Conservation (phyloP, 768 basidiomycete genomes). For the Russula emetica region DNA sequence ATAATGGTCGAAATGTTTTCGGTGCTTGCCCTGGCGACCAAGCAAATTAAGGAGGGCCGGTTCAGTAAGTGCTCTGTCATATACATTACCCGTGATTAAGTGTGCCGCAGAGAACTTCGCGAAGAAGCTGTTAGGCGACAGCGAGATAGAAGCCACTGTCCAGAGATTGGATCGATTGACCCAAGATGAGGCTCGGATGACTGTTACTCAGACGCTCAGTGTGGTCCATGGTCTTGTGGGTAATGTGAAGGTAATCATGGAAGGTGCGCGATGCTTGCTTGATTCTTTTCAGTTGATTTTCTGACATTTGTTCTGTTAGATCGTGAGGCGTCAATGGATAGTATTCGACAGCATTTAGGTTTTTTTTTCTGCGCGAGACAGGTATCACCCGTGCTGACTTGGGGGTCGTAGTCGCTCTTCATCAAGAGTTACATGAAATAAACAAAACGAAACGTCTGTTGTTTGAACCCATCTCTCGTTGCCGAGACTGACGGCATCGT, state of each 20-base stretch:
- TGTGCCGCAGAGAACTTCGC: background rate
- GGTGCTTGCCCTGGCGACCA: slow-evolving; percentile 3
- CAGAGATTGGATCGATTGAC: too few species aligned
- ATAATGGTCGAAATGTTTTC: slow-evolving; percentile 3
- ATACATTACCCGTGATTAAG: background rate
- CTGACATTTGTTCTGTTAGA: too few species aligned
- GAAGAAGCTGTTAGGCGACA: slow-evolving; percentile 4
- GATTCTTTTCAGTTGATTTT: too few species aligned
- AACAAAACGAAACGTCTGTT: background rate
- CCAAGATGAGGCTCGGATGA: too few species aligned
- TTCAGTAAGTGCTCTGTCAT: background rate
- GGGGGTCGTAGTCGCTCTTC: too few species aligned
- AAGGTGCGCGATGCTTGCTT: too few species aligned
- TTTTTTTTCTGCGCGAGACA: too few species aligned
- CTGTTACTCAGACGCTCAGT: too few species aligned
- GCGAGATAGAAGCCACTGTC: background rate
- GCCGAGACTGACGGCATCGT: background rate
- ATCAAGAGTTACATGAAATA: too few species aligned
- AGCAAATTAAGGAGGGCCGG: slow-evolving; percentile 5
- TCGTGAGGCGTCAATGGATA: background rate
- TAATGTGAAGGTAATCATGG: too few species aligned
- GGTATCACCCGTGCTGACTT: too few species aligned
- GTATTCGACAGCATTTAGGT: background rate
- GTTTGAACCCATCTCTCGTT: background rate
- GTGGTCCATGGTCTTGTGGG: too few species aligned